Conservation (phyloP, 108 stramenopile genomes). For the Cyclostephanos tholiformis region DNA sequence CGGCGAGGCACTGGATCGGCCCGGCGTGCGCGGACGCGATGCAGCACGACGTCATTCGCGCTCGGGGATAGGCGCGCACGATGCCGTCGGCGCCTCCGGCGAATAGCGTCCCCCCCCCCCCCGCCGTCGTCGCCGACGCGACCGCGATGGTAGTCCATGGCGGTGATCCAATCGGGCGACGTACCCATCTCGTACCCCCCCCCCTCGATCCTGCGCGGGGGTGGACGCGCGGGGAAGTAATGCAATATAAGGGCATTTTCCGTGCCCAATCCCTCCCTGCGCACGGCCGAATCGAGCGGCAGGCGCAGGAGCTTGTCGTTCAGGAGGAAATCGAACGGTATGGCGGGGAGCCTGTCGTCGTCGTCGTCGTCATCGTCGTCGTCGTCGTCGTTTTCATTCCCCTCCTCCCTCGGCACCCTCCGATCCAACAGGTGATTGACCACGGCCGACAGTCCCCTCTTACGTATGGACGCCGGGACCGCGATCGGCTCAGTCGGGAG, state of each 20-base stretch:
- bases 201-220: slow-evolving; percentile 51
- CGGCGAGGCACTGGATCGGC: slow-evolving; percentile 67
- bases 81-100: slow-evolving; percentile 71
- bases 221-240: slow-evolving; percentile 73
- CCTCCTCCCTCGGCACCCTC: slow-evolving; percentile 28
- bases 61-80: slow-evolving; percentile 36
- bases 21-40: slow-evolving; percentile 56
- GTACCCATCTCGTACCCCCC: slow-evolving; percentile 51
- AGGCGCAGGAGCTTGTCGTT: slow-evolving; percentile 71
- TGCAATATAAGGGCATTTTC: slow-evolving; percentile 71
- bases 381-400: slow-evolving; percentile 41
- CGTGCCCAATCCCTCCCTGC: slow-evolving; percentile 66
- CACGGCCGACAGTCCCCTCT: slow-evolving; percentile 78
- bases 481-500: slow-evolving; percentile 80
- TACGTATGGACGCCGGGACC: slow-evolving; percentile 72
- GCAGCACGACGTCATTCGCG: slow-evolving; percentile 13
- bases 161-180: slow-evolving; percentile 83
- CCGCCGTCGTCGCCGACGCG: slow-evolving; percentile 16
- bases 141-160: slow-evolving; percentile 40
- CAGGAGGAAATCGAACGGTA: slow-evolving; percentile 83
- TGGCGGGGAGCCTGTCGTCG: slow-evolving; percentile 48
- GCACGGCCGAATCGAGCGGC: slow-evolving; percentile 68
- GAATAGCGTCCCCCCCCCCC: slow-evolving; percentile 48
- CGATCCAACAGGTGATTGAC: slow-evolving; percentile 62
- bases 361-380: slow-evolving; percentile 45